Percentiles rank a stretch among this genome's conserved stretches.
These are phyloP conservation scores for Leishmania mexicana DNA, from an alignment of 208 protist genomes.

Conservation along the genomic window DNA sequence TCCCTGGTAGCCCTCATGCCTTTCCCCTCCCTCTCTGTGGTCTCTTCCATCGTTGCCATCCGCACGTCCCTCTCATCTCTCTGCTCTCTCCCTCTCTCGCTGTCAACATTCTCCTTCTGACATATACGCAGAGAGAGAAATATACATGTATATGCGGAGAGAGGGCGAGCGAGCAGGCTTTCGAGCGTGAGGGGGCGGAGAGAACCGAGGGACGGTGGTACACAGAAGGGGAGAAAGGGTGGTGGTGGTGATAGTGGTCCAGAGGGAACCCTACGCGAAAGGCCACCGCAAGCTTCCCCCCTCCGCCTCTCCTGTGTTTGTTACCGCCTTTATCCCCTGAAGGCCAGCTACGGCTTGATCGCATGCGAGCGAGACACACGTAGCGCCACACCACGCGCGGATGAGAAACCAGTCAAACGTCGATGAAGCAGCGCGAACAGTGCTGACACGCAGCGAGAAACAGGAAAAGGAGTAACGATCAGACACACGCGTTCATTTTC, in stretches of 20 bases:
- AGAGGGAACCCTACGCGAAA: background rate
- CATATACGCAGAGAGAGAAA: background rate
- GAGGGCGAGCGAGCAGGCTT: background rate
- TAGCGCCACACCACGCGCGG: background rate
- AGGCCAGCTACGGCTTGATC: background rate
- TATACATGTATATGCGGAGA: background rate
- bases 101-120: background rate
- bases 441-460: background rate
- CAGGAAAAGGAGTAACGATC: background rate
- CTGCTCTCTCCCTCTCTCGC: background rate
- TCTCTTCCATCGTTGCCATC: background rate
- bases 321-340: background rate
- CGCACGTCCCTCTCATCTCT: background rate
- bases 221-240: background rate
- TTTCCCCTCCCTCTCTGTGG: background rate
- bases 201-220: background rate
- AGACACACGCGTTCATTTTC: background rate
- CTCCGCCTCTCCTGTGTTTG: background rate
- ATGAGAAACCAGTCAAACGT: background rate
- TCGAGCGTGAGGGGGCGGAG: background rate
- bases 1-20: background rate
- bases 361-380: background rate
- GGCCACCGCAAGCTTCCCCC: background rate
- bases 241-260: background rate
- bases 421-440: background rate